These are phyloP conservation scores for Ceratocystis ficicola DNA, from an alignment of 2,329 filamentous ascomycete species.

Conservation along the genomic window DNA sequence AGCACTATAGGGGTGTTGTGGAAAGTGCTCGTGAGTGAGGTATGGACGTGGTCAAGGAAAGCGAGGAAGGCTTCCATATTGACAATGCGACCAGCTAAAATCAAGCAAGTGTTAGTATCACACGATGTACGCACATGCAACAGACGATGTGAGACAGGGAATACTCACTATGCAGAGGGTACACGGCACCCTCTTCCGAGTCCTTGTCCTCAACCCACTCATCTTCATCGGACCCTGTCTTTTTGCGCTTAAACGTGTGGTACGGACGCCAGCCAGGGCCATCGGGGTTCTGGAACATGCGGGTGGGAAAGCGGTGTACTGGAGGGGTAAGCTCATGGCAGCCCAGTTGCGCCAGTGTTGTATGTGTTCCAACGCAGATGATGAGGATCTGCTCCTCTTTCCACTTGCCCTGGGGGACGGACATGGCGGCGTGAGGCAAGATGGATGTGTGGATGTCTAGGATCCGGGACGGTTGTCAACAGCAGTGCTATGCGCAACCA, in stretches of 20 bases:
- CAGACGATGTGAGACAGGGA: neutral
- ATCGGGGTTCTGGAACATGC: constrained; percentile 83
- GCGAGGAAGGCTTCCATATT: constrained; percentile 92
- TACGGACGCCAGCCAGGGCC: constrained; percentile 66
- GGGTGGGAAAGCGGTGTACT: constrained; percentile 72
- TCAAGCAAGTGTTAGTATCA: neutral
- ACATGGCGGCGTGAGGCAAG: constrained; percentile 33
- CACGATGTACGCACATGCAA: neutral
- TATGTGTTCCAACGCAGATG: constrained; percentile 74
- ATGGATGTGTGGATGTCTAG: neutral
- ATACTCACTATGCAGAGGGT: constrained; percentile 55
- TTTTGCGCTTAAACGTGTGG: constrained; percentile 57
- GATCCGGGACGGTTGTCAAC: neutral
- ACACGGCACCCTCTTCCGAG: constrained; percentile 78
- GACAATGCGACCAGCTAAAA: constrained; percentile 61
- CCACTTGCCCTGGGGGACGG: constrained; percentile 46
- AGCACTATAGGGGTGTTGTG: constrained; percentile 94
- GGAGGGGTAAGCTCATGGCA: constrained; percentile 85
- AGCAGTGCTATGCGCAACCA: no score
- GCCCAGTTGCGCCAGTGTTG: constrained; percentile 81
- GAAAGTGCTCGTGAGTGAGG: constrained; percentile 76
- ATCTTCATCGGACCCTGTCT: constrained; percentile 44
- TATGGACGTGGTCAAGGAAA: constrained; percentile 83
- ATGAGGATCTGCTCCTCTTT: constrained; percentile 55
- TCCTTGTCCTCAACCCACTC: constrained; percentile 82